Percentiles rank a stretch among this genome's conserved stretches.
phyloP scores from a whole-genome alignment of 1,139 yeast genomes.

The Suhomyces guaymorum region DNA sequence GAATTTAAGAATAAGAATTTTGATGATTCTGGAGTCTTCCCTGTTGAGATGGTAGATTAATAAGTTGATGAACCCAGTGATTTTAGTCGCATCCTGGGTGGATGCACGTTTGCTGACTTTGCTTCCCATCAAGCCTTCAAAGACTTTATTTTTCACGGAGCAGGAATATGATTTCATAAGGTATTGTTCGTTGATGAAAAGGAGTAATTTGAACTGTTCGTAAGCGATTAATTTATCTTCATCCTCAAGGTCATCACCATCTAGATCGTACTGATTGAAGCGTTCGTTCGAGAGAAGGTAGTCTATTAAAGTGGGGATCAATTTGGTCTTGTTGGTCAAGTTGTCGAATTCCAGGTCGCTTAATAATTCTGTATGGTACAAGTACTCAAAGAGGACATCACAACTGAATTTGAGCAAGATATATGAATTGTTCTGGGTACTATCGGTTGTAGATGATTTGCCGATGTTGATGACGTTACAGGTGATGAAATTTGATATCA shows the following conservation, averaged over 20 bases:
- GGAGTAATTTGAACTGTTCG: constrained; percentile 69
- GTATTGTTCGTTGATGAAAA: constrained; percentile 82
- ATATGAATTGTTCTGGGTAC: constrained; percentile 25
- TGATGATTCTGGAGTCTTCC: constrained; percentile 69
- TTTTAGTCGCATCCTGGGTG: constrained; percentile 23
- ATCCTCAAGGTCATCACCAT: constrained; percentile 47
- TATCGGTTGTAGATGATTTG: neutral
- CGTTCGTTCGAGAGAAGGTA: constrained; percentile 55
- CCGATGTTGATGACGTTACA: constrained; percentile 25
- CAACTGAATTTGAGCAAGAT: constrained; percentile 42
- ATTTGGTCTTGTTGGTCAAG: constrained; percentile 28
- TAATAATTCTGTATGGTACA: constrained; percentile 38
- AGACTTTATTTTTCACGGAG: constrained; percentile 47
- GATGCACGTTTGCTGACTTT: constrained; percentile 5
- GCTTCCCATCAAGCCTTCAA: constrained; percentile 40
- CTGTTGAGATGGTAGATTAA: constrained; percentile 66
- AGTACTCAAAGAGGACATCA: constrained; percentile 47
- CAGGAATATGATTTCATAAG: constrained; percentile 58
- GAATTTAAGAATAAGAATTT: constrained; percentile 76
- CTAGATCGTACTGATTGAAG: constrained; percentile 38
- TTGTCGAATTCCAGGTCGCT: constrained; percentile 36
- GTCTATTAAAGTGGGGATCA: constrained; percentile 46
- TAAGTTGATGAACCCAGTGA: constrained; percentile 43
- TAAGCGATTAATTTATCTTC: constrained; percentile 66
- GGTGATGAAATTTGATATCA: constrained; percentile 41